phyloP scores from a whole-genome alignment of 495 filamentous ascomycete species.

The Evansstolkia leycettana region DNA sequence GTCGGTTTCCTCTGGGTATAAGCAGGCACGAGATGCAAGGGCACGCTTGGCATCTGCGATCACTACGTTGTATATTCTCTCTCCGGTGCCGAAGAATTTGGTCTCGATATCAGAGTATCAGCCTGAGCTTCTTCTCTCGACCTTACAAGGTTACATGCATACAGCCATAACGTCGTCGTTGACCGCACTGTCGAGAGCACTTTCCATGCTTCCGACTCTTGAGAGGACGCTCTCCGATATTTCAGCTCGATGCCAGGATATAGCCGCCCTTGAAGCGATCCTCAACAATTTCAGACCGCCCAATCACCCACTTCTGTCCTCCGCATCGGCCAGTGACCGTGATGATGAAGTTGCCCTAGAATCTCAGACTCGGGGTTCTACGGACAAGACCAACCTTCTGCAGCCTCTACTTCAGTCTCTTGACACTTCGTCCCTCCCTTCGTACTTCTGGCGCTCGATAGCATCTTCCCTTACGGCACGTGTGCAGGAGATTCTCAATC shows the following conservation, averaged over 20 bases:
- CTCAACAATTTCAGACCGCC: conserved; percentile 56
- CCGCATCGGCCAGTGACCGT: conserved; percentile 6
- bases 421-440: conserved; percentile 76
- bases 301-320: conserved; percentile 45
- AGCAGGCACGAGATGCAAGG: conserved; percentile 68
- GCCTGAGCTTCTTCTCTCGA: conserved; percentile 60
- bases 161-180: conserved; percentile 62
- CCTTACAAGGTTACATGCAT: conserved; percentile 71
- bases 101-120: conserved; percentile 22
- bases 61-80: conserved; percentile 71
- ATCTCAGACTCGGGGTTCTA: conserved; percentile 1
- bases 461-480: conserved; percentile 64
- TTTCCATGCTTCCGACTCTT: conserved; percentile 70
- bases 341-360: conserved; percentile 3
- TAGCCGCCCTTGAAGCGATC: conserved; percentile 73
- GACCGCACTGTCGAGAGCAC: conserved; percentile 53
- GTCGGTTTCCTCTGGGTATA: conserved; percentile 45
- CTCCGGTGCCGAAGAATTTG: conserved; percentile 35
- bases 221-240: conserved; percentile 76
- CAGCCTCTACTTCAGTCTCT: conserved; percentile 62
- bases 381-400: conserved; percentile 44
- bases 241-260: conserved; percentile 74
- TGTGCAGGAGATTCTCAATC: conserved; percentile 68
- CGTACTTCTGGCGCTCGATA: conserved; percentile 83
- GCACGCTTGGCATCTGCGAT: conserved; percentile 61